Base-by-base conservation (phyloP, 306 rosid species). In the Begonia peltatifolia region DNA sequence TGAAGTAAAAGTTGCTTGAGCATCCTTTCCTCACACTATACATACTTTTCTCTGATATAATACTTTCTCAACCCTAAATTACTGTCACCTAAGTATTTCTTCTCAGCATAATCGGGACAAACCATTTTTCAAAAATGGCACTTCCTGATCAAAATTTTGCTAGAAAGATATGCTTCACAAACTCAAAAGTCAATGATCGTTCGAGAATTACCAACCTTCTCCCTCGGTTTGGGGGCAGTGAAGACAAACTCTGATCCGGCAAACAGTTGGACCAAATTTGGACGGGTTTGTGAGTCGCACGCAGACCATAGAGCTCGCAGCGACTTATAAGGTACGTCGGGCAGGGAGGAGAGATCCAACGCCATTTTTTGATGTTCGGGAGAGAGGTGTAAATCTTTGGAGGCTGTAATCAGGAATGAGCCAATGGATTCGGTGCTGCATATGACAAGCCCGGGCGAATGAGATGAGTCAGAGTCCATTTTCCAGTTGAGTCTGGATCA, bases 211-310 rank as follows among this genome's bases (percentile, higher is more conserved):
- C 16, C 4, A 4, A 88, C 93, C 93, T 88, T 88, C 70, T 82
- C 75, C 66, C 93, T 82, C 38, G 93, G 89, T 60, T 77, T 77
- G 53, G 95, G 96, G 71, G 84, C 77, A 50, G 76, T 44, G 64
- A 84, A 68, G 62, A 82, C 47, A 38, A 88, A 68, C 6, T 47
- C 56, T 9, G 84, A 63, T 16, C 89, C 83, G 9, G 76, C 61
- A 14, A 81, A 65, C 56, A 88, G 84, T 18, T 52, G 67, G 50
- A 58, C 57, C 64, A 79, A 68, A 1, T 64, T 57, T 56, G 83
- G 95, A 47, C 87, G 65, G 4, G 61, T 17, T 0, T 78, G 60
- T 23, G 75, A 68, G 14, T 49, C 56, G 12, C 79, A 70, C 15
- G 87, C 71, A 11, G 67, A 63, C 97, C 84, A 88, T 22, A 84